Conservation (phyloP, 2,329 filamentous ascomycete genomes). For the Fusarium sp. region DNA sequence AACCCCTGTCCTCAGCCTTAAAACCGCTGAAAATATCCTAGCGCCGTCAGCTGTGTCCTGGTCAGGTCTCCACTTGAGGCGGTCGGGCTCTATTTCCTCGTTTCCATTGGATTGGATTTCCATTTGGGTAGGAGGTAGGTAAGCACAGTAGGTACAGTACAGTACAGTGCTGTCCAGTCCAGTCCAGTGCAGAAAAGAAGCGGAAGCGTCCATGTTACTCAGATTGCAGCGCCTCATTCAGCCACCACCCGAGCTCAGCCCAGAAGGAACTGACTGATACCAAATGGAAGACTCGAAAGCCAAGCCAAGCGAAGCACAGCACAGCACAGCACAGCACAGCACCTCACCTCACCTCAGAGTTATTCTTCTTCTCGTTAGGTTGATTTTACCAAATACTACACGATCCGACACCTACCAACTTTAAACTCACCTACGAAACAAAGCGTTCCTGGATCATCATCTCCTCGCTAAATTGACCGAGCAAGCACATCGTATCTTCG, state of each 20-base stretch:
- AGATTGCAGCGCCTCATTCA: constrained; percentile 30
- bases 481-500: neutral
- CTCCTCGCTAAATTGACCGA: neutral
- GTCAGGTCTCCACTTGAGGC: constrained; percentile 17
- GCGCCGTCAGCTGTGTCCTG: constrained; percentile 35
- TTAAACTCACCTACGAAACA: neutral
- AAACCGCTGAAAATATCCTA: constrained; percentile 34
- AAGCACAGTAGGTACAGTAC: neutral
- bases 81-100: constrained; percentile 19
- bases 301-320: neutral
- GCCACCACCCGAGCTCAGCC: constrained; percentile 32
- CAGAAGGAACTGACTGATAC: neutral
- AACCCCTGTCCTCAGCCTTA: constrained; percentile 40
- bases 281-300: neutral
- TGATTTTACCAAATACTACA: neutral
- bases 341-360: neutral
- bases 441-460: neutral
- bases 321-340: neutral
- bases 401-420: neutral
- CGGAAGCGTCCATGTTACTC: neutral
- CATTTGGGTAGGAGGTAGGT: neutral
- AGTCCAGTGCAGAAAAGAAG: neutral
- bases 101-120: neutral
- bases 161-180: neutral
- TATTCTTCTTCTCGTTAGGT: neutral